These are phyloP conservation scores for Monosporozyma aerobia DNA, from an alignment of 805 yeast species.

Conservation along the genomic window DNA sequence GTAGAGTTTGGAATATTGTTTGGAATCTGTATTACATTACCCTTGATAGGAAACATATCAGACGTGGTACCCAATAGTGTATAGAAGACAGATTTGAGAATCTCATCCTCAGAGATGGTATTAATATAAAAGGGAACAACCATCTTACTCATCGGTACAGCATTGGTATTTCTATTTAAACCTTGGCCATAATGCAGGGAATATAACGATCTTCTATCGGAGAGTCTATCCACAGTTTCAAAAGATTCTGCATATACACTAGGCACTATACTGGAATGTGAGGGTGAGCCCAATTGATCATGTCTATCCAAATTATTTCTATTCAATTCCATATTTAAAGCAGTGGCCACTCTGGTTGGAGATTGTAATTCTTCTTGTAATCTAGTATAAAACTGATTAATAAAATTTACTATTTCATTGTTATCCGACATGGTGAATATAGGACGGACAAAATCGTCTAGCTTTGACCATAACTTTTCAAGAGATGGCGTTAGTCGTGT, in stretches of 20 bases:
- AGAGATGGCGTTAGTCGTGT: conserved; percentile 11
- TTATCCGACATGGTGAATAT: conserved; percentile 10
- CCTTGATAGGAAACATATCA: conserved; percentile 39
- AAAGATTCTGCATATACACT: conserved; percentile 32
- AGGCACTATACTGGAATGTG: conserved; percentile 11
- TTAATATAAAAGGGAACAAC: conserved; percentile 28
- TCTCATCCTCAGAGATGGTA: conserved; percentile 32
- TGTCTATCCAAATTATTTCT: conserved; percentile 4
- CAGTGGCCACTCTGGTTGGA: conserved; percentile 3
- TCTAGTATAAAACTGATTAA: conserved; percentile 13
- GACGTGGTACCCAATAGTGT: conserved; percentile 58
- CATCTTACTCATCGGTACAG: conserved; percentile 14
- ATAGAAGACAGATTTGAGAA: conserved; percentile 41
- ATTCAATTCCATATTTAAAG: not conserved
- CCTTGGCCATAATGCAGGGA: conserved; percentile 19
- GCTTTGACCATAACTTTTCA: conserved; percentile 15
- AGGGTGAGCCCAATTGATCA: conserved; percentile 4
- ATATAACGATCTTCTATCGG: conserved; percentile 32
- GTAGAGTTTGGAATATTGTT: conserved; percentile 44
- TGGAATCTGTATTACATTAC: conserved; percentile 38
- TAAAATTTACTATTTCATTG: conserved; percentile 16
- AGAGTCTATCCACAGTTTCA: conserved; percentile 32
- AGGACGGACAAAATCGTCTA: conserved; percentile 13
- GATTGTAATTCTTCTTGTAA: conserved; percentile 10
- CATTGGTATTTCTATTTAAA: conserved; percentile 4